Conservation (phyloP, 2,329 filamentous ascomycete genomes). For the Fusarium avenaceum region DNA sequence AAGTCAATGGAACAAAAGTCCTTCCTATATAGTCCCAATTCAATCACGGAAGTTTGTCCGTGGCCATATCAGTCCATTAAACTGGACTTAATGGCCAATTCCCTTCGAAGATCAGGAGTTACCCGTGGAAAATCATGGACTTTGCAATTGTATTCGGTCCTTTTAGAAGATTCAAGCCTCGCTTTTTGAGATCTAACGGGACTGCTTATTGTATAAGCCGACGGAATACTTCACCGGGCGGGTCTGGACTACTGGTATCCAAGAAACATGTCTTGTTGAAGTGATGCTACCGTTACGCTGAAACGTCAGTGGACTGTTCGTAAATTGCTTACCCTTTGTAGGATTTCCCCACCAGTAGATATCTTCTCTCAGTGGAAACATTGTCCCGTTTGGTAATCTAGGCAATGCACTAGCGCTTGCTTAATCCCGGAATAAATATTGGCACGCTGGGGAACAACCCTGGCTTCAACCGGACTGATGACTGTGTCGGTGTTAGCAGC, state of each 20-base stretch:
- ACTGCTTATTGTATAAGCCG: slow-evolving; percentile 5
- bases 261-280: neutral
- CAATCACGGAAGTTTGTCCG: slow-evolving; percentile 23
- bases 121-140: neutral
- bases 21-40: slow-evolving; percentile 1
- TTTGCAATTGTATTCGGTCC: slow-evolving; percentile 16
- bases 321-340: neutral
- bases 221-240: slow-evolving; percentile 15
- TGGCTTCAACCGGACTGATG: neutral
- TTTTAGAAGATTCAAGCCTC: slow-evolving; percentile 5
- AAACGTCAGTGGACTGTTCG: slow-evolving; percentile 2
- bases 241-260: neutral
- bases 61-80: neutral
- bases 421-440: neutral
- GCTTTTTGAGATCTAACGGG: slow-evolving; percentile 4
- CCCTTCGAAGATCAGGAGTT: neutral
- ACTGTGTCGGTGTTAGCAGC: neutral
- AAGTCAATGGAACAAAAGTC: neutral
- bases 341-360: slow-evolving; percentile 2
- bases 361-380: neutral
- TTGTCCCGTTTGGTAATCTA: neutral
- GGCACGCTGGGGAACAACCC: neutral
- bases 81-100: neutral
- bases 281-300: neutral
- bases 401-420: neutral